Evolutionary conservation across 2,329 filamentous ascomycete genomes (phyloP).

Genomic region (Neocatenulostroma microsporum): DNA sequence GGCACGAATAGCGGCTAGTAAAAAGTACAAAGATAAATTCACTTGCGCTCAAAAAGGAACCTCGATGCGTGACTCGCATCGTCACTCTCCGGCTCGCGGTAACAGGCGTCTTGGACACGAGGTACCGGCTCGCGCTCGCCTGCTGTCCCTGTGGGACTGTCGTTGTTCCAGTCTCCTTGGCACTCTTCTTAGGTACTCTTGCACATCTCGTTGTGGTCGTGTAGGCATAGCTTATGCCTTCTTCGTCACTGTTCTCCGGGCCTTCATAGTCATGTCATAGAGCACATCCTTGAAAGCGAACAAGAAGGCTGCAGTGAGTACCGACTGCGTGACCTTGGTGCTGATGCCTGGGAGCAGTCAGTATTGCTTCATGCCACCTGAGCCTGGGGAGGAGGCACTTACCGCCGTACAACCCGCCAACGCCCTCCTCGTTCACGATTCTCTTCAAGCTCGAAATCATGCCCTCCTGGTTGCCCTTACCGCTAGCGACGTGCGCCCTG

Average conservation of each 20-base stretch:
- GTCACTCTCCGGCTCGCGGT: too few relatives aligned
- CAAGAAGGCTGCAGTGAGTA: constrained; percentile 88
- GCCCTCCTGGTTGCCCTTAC: constrained; percentile 68
- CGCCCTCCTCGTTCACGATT: constrained; percentile 85
- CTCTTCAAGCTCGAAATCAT: constrained; percentile 69
- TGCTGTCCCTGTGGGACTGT: too few relatives aligned
- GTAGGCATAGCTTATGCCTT: too few relatives aligned
- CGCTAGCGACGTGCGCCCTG: constrained; percentile 84
- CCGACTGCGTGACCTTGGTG: constrained; percentile 94
- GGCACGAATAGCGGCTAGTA: too few relatives aligned
- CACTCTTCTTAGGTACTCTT: too few relatives aligned
- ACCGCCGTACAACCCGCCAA: constrained; percentile 87
- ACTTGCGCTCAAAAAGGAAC: too few relatives aligned
- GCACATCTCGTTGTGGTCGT: too few relatives aligned
- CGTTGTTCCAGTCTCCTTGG: too few relatives aligned
- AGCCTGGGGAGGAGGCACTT: constrained; percentile 27
- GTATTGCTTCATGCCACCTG: background rate
- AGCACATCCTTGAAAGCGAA: constrained; percentile 98
- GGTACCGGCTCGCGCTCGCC: too few relatives aligned
- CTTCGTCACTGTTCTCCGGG: constrained; percentile 39
- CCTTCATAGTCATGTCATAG: constrained; percentile 70
- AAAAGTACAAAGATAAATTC: too few relatives aligned
- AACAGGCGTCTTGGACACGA: too few relatives aligned
- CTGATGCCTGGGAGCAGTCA: constrained; percentile 60
- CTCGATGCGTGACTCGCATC: too few relatives aligned